Base-by-base conservation (phyloP, 2,329 filamentous ascomycete genomes). In the Pseudocercospora pini-densiflorae region DNA sequence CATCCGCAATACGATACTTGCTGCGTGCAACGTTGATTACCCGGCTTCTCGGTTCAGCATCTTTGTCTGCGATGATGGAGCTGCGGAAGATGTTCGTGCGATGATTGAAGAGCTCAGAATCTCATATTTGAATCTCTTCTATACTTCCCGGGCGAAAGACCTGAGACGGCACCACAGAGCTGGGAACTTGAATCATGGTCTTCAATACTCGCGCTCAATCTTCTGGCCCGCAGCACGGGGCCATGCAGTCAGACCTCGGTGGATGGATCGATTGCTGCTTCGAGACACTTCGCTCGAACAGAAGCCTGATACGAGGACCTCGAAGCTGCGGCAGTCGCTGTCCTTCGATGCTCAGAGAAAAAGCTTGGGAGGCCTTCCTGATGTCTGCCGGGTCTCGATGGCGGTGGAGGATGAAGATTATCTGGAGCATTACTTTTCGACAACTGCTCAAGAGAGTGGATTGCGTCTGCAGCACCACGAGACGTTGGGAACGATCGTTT, bases 131-230 rank as follows among this genome's bases (percentile, higher is more conserved):
- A 81, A 81, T 59, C 61, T 82, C 9, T 78, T 78, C 67, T 84
- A 84, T 69, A 79, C 78, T 62, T 75, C 80, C 5, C 79, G 81
- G 29, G 75, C 78, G 61, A 82, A 82, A 77, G 63, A 43, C 71
- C 59, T 75, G 73, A 47, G 76, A 74, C 33, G 75, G 70, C 84
- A 87, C 73, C 89, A 87, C 81, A 90, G 90, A 79, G 87, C 88
- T 1, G 87, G 88, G 59, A 90, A 90, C 73, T 79, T 90, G 61
- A 89, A 89, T 77, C 85, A 87, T 63, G 88, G 86, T 36, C 67
- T 72, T n/a, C 43, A 12, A 10, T 62, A 69, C 47, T 47, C 47
- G 23, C 55, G 21, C 2, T 64, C 23, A 36, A 45, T 45, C 14
- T 58, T 45, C 14, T 49, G 59, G 59, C 59, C 59, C 12, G 23